These are phyloP conservation scores for Macrocystidia cucumis DNA, from an alignment of 1,284 basidiomycete genomes.

Conservation along the genomic window DNA sequence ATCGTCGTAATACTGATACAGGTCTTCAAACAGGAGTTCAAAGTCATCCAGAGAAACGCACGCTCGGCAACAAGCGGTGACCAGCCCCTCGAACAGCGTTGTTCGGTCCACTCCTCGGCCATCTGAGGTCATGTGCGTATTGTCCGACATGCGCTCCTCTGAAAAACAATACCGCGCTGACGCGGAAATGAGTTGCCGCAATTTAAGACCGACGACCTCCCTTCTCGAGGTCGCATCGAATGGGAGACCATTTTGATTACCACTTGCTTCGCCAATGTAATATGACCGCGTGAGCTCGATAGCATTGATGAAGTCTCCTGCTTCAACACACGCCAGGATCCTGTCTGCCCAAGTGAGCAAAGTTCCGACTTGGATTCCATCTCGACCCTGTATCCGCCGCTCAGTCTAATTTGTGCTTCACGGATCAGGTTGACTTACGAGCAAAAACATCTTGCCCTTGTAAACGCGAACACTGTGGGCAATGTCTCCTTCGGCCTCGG, in stretches of 20 bases:
- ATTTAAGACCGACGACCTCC: slow-evolving; percentile 65
- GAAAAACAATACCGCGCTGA: slow-evolving; percentile 91
- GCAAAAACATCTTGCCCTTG: slow-evolving; percentile 86
- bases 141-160: slow-evolving; percentile 88
- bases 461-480: slow-evolving; percentile 75
- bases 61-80: slow-evolving; percentile 75
- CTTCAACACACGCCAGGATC: slow-evolving; percentile 77
- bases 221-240: slow-evolving; percentile 50
- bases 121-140: slow-evolving; percentile 75
- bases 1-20: slow-evolving; percentile 87
- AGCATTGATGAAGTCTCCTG: slow-evolving; percentile 85
- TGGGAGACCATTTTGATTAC: slow-evolving; percentile 87
- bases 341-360: slow-evolving; percentile 95
- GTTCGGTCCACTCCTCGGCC: slow-evolving; percentile 92
- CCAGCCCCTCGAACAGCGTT: slow-evolving; percentile 83
- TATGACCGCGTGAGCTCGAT: slow-evolving; percentile 85
- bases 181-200: slow-evolving; percentile 81
- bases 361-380: slow-evolving; percentile 77
- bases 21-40: slow-evolving; percentile 87
- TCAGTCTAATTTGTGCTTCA: slow-evolving; percentile 6
- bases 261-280: slow-evolving; percentile 76
- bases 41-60: slow-evolving; percentile 77
- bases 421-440: slow-evolving; percentile 47
- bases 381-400: slow-evolving; percentile 40
- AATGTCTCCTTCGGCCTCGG: slow-evolving; percentile 46